Evolutionary conservation across 306 rosid species (phyloP), one percentile per base, ranked within the genome.

Genomic region (Rubus idaeus): DNA sequence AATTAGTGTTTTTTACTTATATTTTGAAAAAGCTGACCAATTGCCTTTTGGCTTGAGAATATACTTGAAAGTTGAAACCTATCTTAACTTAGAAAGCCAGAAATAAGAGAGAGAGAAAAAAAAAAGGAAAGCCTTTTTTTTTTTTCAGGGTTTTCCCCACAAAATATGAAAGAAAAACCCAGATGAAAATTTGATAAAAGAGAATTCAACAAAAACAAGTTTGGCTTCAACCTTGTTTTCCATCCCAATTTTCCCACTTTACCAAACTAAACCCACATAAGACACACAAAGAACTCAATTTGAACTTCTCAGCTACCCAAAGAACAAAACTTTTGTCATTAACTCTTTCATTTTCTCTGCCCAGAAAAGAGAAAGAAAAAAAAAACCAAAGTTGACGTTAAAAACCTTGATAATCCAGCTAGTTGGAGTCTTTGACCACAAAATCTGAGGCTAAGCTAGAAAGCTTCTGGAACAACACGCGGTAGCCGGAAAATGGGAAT

Each of bases 401-500:
- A 67, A 79, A 78, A 91, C 96, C 93, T 87, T 87, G 87, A 65
- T 64, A 21, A 39, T 37, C 41, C 60, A 73, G 79, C 55, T 12
- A 70, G 4, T 39, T 64, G 70, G 46, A 17, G 49, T 40, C 47
- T 65, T 77, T 35, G 37, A 75, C 62, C 56, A 52, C 70, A 66
- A 26, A 70, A 39, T 35, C 60, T 63, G 75, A 26, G 5, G 68
- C 46, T 39, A 37, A 53, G 68, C 79, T 86, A 85, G 73, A 83
- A 49, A 79, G 83, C 74, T 64, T 37, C 49, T 6, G 77, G 81
- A 81, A 81, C 75, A 75, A 41, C 82, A 83, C 46, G 76, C 21
- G 78, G 60, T 53, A 10, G 67, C 73, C 77, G 52, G 82, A 13
- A 76, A 73, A 70, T 37, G 60, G 81, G 76, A 3, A 41, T 58